Evolutionary conservation across 164 flowering plant species (phyloP).

Genomic region (Kalanchoe fedtschenkoi): DNA sequence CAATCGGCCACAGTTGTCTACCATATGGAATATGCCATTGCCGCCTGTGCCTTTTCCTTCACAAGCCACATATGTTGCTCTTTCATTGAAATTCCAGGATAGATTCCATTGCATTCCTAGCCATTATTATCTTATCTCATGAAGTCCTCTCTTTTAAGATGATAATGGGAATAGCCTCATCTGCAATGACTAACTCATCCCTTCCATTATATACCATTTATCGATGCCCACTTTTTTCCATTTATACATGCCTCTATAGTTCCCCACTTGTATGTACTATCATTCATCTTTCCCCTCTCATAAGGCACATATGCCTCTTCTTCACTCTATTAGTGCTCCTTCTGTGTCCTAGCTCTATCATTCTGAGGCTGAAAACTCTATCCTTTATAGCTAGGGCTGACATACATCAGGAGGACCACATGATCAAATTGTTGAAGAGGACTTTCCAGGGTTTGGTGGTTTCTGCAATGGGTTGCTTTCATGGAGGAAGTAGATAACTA

Average conservation of each 20-base stretch:
- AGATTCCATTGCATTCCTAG: not conserved
- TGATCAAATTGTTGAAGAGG: constrained; percentile 1
- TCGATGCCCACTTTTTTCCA: constrained; percentile 13
- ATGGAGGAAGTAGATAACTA: not conserved
- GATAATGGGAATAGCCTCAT: not conserved
- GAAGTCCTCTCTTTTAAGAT: constrained; percentile 5
- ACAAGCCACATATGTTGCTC: too few species aligned
- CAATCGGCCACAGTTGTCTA: too few species aligned
- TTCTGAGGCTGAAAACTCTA: constrained; percentile 1
- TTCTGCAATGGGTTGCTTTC: constrained; percentile 6
- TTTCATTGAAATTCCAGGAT: not conserved
- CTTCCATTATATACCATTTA: constrained; percentile 1
- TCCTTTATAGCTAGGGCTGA: constrained; percentile 4
- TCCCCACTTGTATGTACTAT: constrained; percentile 10
- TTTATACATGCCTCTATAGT: constrained; percentile 24
- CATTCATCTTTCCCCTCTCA: constrained; percentile 5
- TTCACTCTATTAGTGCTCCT: not conserved
- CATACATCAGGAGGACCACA: constrained; percentile 7
- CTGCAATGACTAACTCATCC: not conserved
- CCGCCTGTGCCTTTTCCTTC: too few species aligned
- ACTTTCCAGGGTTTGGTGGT: constrained; percentile 8
- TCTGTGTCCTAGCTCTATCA: constrained; percentile 4
- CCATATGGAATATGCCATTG: too few species aligned
- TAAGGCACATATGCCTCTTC: not conserved
- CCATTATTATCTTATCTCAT: not conserved